phyloP scores from a whole-genome alignment of 192 early-diverging fungal species.

The Linnemannia exigua region DNA sequence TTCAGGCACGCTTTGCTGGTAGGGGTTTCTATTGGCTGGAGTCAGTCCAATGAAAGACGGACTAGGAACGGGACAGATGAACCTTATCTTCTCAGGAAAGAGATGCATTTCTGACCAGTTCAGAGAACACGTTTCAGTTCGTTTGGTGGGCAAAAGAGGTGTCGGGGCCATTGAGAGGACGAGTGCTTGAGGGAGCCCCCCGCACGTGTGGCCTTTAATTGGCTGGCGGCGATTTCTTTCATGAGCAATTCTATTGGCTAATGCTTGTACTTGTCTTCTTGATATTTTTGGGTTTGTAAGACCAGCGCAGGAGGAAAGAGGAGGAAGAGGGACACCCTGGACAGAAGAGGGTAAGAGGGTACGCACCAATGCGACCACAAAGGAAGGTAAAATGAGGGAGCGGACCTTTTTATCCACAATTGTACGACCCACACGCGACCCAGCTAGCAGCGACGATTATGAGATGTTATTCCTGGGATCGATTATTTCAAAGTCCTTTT shows the following conservation, averaged over 20 bases:
- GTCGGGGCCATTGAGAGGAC: background rate
- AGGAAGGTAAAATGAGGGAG: background rate
- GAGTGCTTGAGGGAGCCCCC: background rate
- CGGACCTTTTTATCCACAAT: background rate
- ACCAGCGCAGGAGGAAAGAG: background rate
- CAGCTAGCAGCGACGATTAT: background rate
- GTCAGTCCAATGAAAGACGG: background rate
- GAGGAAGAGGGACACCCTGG: background rate
- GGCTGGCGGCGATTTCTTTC: background rate
- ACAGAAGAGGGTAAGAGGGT: background rate
- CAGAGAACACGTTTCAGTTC: background rate
- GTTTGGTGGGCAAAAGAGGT: background rate
- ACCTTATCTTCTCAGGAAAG: background rate
- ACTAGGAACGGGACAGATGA: background rate
- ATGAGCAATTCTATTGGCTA: background rate
- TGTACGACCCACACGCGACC: conserved; percentile 36
- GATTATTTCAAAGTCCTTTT: background rate
- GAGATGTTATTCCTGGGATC: background rate
- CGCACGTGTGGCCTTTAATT: background rate
- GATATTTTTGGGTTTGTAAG: background rate
- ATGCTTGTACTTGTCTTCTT: background rate
- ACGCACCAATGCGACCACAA: background rate
- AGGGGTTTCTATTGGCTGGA: conserved; percentile 1
- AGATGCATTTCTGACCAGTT: background rate
- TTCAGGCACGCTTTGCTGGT: conserved; percentile 7